Percentiles rank a stretch among this genome's conserved stretches.
Conservation (phyloP, 352 stramenopile species). For the Phytophthora uliginosa region DNA sequence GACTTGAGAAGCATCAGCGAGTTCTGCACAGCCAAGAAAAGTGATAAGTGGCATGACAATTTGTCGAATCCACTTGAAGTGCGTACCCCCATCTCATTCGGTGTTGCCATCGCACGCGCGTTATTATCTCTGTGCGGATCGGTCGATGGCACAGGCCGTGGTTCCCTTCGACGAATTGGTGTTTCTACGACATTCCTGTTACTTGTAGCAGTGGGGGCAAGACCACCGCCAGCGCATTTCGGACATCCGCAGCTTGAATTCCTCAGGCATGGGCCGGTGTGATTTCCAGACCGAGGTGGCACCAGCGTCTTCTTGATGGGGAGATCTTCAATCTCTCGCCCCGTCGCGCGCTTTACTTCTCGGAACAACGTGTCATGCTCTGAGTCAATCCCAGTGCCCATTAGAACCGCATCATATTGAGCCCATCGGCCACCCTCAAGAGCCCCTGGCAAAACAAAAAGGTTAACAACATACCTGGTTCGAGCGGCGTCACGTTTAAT, state of each 20-base stretch:
- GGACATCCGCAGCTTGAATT: conserved; percentile 81
- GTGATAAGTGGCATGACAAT: neutral
- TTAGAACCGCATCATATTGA: conserved; percentile 34
- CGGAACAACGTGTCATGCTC: conserved; percentile 86
- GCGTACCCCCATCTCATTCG: conserved; percentile 68
- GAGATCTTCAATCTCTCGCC: conserved; percentile 72
- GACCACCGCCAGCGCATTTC: conserved; percentile 57
- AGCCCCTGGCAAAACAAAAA: conserved; percentile 1
- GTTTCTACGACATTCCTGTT: conserved; percentile 25
- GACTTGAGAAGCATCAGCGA: conserved; percentile 84
- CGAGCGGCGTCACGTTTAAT: conserved; percentile 39
- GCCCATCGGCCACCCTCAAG: neutral
- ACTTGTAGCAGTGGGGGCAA: conserved; percentile 14
- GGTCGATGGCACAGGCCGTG: conserved; percentile 18
- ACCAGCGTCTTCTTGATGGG: conserved; percentile 52
- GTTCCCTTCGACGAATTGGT: conserved; percentile 52
- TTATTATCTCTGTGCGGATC: conserved; percentile 47
- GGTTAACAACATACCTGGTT: conserved; percentile 52
- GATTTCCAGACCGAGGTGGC: conserved; percentile 26
- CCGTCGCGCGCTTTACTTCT: conserved; percentile 85
- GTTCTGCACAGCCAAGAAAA: conserved; percentile 44
- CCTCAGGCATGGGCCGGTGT: conserved; percentile 64
- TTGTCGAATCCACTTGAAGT: neutral
- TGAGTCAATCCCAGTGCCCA: conserved; percentile 48
- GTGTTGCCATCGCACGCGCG: conserved; percentile 25